Evolutionary conservation across 192 early-diverging fungal species (phyloP).

Genomic region (Linnemannia hyalina): DNA sequence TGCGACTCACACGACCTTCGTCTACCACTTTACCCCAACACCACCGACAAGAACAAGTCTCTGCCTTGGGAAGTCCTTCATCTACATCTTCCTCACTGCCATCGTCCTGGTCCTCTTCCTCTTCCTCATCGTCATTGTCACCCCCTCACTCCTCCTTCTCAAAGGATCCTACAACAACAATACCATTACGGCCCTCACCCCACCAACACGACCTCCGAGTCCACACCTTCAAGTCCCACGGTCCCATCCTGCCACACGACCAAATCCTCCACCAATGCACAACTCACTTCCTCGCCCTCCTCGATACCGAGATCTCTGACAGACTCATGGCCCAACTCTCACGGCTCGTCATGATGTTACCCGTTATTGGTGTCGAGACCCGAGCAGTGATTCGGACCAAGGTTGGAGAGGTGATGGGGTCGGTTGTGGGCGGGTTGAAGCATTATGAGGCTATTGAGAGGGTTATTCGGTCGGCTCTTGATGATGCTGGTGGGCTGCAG

Average conservation of each 20-base stretch:
- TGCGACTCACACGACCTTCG: constrained; percentile 5
- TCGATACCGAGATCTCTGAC: constrained; percentile 33
- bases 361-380: constrained; percentile 35
- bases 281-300: constrained; percentile 30
- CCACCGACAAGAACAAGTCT: neutral
- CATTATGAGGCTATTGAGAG: constrained; percentile 15
- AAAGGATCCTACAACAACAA: neutral
- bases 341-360: constrained; percentile 40
- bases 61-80: neutral
- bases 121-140: neutral
- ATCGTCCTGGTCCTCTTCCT: neutral
- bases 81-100: neutral
- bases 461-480: constrained; percentile 28
- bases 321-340: constrained; percentile 21
- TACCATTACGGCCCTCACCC: neutral
- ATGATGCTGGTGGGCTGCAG: constrained; percentile 22
- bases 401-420: constrained; percentile 29
- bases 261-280: constrained; percentile 44
- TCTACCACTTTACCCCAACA: neutral
- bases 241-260: neutral
- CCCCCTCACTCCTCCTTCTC: neutral
- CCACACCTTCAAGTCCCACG: neutral
- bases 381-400: constrained; percentile 25
- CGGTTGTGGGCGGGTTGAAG: constrained; percentile 5
- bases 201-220: neutral